phyloP scores from a whole-genome alignment of 2,329 filamentous ascomycete genomes.

The Septoria petroselini region DNA sequence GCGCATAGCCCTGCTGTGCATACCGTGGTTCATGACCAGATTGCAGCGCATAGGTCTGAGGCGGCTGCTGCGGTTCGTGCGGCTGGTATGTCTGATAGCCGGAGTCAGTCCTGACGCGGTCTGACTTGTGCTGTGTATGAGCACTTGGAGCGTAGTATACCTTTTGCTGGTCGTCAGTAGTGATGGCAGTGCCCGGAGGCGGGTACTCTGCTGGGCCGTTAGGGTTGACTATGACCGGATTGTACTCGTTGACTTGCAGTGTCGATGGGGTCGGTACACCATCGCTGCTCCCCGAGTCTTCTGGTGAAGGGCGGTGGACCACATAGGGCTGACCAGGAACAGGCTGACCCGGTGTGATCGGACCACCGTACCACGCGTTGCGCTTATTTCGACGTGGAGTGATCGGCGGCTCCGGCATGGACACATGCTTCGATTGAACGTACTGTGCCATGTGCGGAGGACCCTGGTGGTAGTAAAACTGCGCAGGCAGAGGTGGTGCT shows the following conservation, averaged over 20 bases:
- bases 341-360: constrained; percentile 32
- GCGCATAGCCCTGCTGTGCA: constrained; percentile 27
- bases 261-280: constrained; percentile 53
- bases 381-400: constrained; percentile 62
- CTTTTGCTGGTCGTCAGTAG: constrained; percentile 42
- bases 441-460: constrained; percentile 31
- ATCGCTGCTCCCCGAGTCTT: constrained; percentile 56
- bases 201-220: constrained; percentile 49
- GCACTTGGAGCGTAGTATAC: constrained; percentile 23
- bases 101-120: constrained; percentile 35
- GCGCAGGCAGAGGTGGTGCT: constrained; percentile 24
- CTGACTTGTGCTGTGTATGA: constrained; percentile 28
- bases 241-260: constrained; percentile 49
- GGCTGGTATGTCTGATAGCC: constrained; percentile 35
- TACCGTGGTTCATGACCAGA: constrained; percentile 36
- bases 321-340: constrained; percentile 17
- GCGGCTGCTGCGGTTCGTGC: constrained; percentile 23
- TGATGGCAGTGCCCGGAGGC: constrained; percentile 37
- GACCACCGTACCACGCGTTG: constrained; percentile 69
- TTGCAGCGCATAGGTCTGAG: constrained; percentile 37
- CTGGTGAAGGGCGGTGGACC: constrained; percentile 52
- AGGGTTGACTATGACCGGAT: constrained; percentile 53
- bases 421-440: constrained; percentile 38
- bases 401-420: constrained; percentile 42
- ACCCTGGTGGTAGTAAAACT: constrained; percentile 19